Percentiles rank a stretch among this genome's conserved stretches.
Conservation (phyloP, 2,329 filamentous ascomycete species). For the Aspergillus sp. region DNA sequence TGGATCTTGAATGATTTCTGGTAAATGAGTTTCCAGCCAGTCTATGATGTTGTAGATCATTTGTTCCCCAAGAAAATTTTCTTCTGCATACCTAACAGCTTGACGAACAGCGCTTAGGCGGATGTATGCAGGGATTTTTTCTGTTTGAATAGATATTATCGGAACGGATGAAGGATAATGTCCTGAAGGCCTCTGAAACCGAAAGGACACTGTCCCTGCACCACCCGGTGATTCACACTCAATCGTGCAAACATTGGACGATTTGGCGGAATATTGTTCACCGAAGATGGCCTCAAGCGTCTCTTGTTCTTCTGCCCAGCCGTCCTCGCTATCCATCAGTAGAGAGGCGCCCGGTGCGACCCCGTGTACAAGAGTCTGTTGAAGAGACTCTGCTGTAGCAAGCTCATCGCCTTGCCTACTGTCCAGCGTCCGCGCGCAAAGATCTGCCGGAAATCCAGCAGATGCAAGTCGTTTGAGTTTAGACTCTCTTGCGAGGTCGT, state of each 20-base stretch:
- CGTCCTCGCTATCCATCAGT: conserved; percentile 43
- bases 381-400: conserved; percentile 75
- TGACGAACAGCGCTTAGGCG: conserved; percentile 83
- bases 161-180: conserved; percentile 70
- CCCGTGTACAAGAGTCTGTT: conserved; percentile 63
- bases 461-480: conserved; percentile 78
- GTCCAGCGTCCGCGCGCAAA: conserved; percentile 77
- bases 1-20: conserved; percentile 78
- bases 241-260: conserved; percentile 68
- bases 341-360: conserved; percentile 14
- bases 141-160: conserved; percentile 67
- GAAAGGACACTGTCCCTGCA: conserved; percentile 52
- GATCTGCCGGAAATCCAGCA: conserved; percentile 80
- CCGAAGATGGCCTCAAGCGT: conserved; percentile 86
- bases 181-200: conserved; percentile 67
- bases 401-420: conserved; percentile 70
- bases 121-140: conserved; percentile 82
- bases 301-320: conserved; percentile 83
- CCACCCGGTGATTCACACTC: conserved; percentile 55
- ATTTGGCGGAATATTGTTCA: conserved; percentile 64
- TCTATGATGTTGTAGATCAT: conserved; percentile 90
- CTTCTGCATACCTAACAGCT: conserved; percentile 68
- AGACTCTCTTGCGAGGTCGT: conserved; percentile 76
- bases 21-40: conserved; percentile 85
- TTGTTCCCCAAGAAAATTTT: conserved; percentile 74